Base-by-base conservation (phyloP, 1,284 basidiomycete species). In the Schizopora paradoxa region DNA sequence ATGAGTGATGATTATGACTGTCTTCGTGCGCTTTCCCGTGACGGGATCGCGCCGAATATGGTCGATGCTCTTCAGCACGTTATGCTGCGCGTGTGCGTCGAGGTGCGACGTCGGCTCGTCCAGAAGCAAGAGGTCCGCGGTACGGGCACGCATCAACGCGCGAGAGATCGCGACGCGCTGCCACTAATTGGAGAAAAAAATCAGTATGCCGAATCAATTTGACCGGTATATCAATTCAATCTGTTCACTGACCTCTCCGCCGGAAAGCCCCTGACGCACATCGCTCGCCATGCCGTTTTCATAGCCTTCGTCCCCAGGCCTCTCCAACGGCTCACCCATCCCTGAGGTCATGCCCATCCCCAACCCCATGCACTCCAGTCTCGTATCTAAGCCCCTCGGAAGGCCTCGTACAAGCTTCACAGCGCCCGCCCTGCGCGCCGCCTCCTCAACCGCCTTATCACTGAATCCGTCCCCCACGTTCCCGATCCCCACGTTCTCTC, bases 61-160 rank as follows among this genome's bases (percentile, higher is more conserved):
- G 51, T 80, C 74, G 43, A 88, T 77, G 33, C 80, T 82, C 49
- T 86, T 77, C 54, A 89, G 87, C 45, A 91, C 77, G 51, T 79
- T 76, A 56, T 78, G 82, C 56, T 91, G 87, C 0, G 88, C 88
- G 56, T 79, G 76, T 16, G 86, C 79, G 58, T 91, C 89, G 43
- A 91, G 72, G 7, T 86, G 79, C 18, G 86, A 86, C 2, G 85
- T 86, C 83, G 84, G 83, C 64, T 87, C 84, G 61, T 91, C 89
- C 58, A 91, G 84, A 35, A 91, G 66, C 29, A 91, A 67, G 10
- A 92, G 67, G 62, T 90, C 82, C 53, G 80, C 77, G n/a, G 84
- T 77, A 55, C 81, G 74, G 25, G 85, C 79, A 51, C 86, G 72
- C 83, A 90, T 87, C 58, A 91, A 91, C 14, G 87, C 84, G 42